Evolutionary conservation across 768 basidiomycete species (phyloP).

Genomic region (Tylopilus felleus): DNA sequence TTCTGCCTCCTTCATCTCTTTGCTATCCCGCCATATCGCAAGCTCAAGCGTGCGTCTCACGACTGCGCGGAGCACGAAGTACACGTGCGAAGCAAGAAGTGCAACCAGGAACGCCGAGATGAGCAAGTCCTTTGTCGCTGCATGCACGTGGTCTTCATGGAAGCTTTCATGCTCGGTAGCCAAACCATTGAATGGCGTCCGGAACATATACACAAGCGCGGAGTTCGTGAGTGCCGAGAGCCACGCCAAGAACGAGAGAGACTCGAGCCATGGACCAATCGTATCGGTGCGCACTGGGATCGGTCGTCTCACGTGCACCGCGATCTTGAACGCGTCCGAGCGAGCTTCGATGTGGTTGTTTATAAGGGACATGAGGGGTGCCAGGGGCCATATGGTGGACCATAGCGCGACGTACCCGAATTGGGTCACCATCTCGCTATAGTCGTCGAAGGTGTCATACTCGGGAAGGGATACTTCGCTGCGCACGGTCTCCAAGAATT

Average conservation of each 20-base stretch:
- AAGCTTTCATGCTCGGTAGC: slow-evolving; percentile 1
- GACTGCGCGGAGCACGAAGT: slow-evolving; percentile 57
- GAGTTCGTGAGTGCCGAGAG: slow-evolving; percentile 84
- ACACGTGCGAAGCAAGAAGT: slow-evolving; percentile 84
- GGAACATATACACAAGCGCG: slow-evolving; percentile 89
- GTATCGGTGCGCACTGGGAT: slow-evolving; percentile 85
- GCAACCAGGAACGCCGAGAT: slow-evolving; percentile 69
- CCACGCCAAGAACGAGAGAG: slow-evolving; percentile 86
- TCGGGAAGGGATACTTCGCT: slow-evolving; percentile 75
- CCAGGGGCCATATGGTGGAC: slow-evolving; percentile 93
- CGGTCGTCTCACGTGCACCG: slow-evolving; percentile 77
- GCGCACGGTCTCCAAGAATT: slow-evolving; percentile 76
- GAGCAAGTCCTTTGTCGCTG: slow-evolving; percentile 49
- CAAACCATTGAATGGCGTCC: slow-evolving; percentile 36
- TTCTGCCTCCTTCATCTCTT: slow-evolving; percentile 59
- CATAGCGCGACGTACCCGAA: slow-evolving; percentile 92
- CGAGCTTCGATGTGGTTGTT: slow-evolving; percentile 94
- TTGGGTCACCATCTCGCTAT: slow-evolving; percentile 94
- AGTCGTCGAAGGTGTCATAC: slow-evolving; percentile 82
- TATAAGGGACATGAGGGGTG: slow-evolving; percentile 81
- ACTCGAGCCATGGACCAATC: slow-evolving; percentile 93
- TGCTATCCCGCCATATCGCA: slow-evolving; percentile 72
- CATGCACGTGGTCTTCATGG: slow-evolving; percentile 18
- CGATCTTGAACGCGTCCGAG: slow-evolving; percentile 94
- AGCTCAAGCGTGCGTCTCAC: slow-evolving; percentile 71